Base-by-base conservation (phyloP, 805 yeast species). In the Pichia heedii region DNA sequence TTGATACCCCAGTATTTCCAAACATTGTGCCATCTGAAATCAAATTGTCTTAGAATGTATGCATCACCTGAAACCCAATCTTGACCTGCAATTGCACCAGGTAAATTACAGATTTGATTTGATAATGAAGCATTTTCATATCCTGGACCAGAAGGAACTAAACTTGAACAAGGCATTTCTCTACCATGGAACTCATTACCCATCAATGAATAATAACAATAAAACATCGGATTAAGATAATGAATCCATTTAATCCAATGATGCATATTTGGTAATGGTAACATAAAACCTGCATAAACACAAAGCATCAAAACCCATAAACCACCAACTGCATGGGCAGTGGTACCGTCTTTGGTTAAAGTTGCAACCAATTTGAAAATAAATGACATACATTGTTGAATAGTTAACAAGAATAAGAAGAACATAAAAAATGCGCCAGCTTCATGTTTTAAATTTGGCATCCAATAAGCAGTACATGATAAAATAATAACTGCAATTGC, bases 181-280 rank as follows among this genome's bases (percentile, higher is more conserved):
- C 77, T 69, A 29, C 70, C 72, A 48, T 70, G 71, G 58, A 78
- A 77, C 60, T 79, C 84, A 44, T 68, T 72, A 32, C 73, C 69
- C 69, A 79, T 67, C 51, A 78, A 65, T 36, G 76, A 62, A 54
- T 78, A 81, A 45, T 63, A 73, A 39, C 66, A 64, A 47, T 72
- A 73, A 21, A 66, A 62, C 52, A 73, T 56, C 9, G 77, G 77
- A 51, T 73, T 67, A 42, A 73, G 42, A 54, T 65, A 73, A 51
- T 70, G 69, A 50, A 71, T 63, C 77, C 77, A 73, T 60, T 76
- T 71, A 46, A 74, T 70, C 81, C 81, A 77, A 43, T 76, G 80
- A 57, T 74, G 77, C 74, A 71, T 69, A 39, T 47, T 47, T 40
- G 62, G 62, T 42, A 64, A 52, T 56, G 54, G 70, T 49, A 64